Evolutionary conservation across 805 yeast species (phyloP).

Genomic region (Debaryomyces tyrocola): DNA sequence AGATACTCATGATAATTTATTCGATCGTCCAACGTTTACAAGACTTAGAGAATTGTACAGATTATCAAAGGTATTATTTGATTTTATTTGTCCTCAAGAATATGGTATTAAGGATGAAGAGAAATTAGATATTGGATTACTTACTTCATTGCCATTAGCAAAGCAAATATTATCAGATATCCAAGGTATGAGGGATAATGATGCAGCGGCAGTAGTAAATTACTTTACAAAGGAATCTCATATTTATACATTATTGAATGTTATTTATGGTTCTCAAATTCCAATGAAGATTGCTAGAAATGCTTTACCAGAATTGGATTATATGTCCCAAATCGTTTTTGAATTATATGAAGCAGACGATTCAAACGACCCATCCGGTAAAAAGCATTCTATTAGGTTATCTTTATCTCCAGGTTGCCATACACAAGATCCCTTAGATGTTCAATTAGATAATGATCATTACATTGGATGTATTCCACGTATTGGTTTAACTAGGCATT

Average conservation of each 20-base stretch:
- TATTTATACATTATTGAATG: conserved; percentile 88
- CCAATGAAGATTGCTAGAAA: conserved; percentile 96
- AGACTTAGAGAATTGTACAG: conserved; percentile 85
- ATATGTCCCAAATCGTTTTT: conserved; percentile 89
- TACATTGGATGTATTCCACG: conserved; percentile 95
- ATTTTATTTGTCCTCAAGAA: conserved; percentile 97
- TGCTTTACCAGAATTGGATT: conserved; percentile 94
- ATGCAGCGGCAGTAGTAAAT: conserved; percentile 79
- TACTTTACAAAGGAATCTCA: conserved; percentile 97
- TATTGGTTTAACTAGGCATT: conserved; percentile 84
- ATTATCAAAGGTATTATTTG: conserved; percentile 89
- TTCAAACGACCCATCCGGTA: conserved; percentile 55
- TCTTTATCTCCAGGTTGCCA: conserved; percentile 98
- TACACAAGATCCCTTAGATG: conserved; percentile 96
- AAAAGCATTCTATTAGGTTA: conserved; percentile 85
- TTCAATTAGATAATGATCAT: conserved; percentile 92
- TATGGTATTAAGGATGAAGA: conserved; percentile 96
- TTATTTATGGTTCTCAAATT: conserved; percentile 85
- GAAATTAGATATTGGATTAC: conserved; percentile 90
- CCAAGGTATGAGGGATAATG: conserved; percentile 72
- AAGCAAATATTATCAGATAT: conserved; percentile 82
- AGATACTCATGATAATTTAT: conserved; percentile 39
- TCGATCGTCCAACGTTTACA: conserved; percentile 78
- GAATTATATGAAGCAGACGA: conserved; percentile 87
- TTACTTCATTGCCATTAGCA: conserved; percentile 92